Evolutionary conservation across 495 filamentous ascomycete species (phyloP).

Genomic region (Penicillium maclennaniae): DNA sequence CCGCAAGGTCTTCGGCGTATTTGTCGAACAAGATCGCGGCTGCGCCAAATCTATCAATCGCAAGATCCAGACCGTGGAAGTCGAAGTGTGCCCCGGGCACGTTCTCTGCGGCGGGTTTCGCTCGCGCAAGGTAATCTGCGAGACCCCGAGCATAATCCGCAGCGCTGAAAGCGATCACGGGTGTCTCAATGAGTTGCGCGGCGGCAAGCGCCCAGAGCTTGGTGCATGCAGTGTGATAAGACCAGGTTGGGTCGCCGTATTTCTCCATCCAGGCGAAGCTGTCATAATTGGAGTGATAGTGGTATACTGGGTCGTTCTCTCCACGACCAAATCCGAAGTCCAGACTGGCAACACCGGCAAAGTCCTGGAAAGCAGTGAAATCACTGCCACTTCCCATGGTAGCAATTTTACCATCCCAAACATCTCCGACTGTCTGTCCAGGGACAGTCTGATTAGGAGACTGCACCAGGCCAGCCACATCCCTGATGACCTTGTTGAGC

Average conservation of each 20-base stretch:
- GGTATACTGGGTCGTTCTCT: slow-evolving; percentile 56
- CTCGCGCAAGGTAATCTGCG: slow-evolving; percentile 47
- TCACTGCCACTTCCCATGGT: slow-evolving; percentile 71
- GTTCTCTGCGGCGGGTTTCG: slow-evolving; percentile 44
- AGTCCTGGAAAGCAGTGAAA: slow-evolving; percentile 73
- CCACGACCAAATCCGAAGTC: slow-evolving; percentile 55
- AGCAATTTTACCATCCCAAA: slow-evolving; percentile 56
- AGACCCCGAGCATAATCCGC: slow-evolving; percentile 45
- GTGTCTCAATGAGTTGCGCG: slow-evolving; percentile 44
- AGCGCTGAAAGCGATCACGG: slow-evolving; percentile 45
- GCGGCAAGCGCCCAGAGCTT: slow-evolving; percentile 53
- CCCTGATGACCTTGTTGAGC: slow-evolving; percentile 69
- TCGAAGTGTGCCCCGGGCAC: slow-evolving; percentile 28
- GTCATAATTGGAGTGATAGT: slow-evolving; percentile 79
- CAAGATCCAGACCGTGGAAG: slow-evolving; percentile 45
- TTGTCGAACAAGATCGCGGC: slow-evolving; percentile 51
- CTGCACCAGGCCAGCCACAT: slow-evolving; percentile 63
- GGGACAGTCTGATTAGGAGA: slow-evolving; percentile 71
- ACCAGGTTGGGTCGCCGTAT: slow-evolving; percentile 59
- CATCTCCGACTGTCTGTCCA: slow-evolving; percentile 63
- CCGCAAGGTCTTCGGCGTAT: slow-evolving; percentile 47
- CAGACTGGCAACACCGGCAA: slow-evolving; percentile 62
- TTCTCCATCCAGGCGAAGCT: slow-evolving; percentile 72
- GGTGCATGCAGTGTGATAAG: slow-evolving; percentile 58
- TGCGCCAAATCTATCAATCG: slow-evolving; percentile 45